A percentile compares a stretch with the other conserved stretches of the same genome.
These are phyloP conservation scores for Boletus rubropictus DNA, from an alignment of 768 basidiomycete species.

Conservation along the genomic window DNA sequence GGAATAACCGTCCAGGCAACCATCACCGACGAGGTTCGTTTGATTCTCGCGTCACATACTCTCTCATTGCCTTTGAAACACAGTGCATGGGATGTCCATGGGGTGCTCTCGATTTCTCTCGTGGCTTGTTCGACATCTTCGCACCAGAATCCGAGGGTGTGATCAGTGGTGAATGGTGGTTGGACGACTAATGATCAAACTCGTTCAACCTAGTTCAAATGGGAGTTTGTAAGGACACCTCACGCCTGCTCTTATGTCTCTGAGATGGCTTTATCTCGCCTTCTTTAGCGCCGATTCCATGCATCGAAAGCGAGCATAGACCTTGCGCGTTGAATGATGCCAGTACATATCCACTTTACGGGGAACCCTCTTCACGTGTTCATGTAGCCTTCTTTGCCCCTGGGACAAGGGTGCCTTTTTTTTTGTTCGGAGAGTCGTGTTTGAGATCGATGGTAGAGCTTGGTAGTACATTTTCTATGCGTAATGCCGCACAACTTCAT, in stretches of 20 bases:
- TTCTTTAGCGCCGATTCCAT: background rate
- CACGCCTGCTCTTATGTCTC: background rate
- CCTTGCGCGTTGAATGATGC: background rate
- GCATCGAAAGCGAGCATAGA: background rate
- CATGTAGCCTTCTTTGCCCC: background rate
- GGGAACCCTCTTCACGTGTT: background rate
- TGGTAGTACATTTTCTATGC: background rate
- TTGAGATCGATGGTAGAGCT: background rate
- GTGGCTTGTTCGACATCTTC: conserved; percentile 60
- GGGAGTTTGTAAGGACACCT: background rate
- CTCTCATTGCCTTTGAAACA: background rate
- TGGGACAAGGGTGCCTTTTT: background rate
- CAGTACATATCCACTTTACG: background rate
- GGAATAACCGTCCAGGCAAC: conserved; percentile 50
- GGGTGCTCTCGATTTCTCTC: conserved; percentile 62
- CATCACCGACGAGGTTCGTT: conserved; percentile 55
- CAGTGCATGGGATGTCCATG: conserved; percentile 64
- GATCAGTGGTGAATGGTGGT: conserved; percentile 56
- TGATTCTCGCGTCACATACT: background rate
- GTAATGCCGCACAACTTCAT: background rate
- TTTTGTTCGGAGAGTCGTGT: conserved; percentile 1
- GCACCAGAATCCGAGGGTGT: conserved; percentile 44
- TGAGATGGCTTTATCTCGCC: background rate
- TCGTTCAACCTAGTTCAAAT: background rate
- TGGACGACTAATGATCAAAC: conserved; percentile 30